Base-by-base conservation (phyloP, 1,284 basidiomycete genomes). In the Ganoderma multipileum region DNA sequence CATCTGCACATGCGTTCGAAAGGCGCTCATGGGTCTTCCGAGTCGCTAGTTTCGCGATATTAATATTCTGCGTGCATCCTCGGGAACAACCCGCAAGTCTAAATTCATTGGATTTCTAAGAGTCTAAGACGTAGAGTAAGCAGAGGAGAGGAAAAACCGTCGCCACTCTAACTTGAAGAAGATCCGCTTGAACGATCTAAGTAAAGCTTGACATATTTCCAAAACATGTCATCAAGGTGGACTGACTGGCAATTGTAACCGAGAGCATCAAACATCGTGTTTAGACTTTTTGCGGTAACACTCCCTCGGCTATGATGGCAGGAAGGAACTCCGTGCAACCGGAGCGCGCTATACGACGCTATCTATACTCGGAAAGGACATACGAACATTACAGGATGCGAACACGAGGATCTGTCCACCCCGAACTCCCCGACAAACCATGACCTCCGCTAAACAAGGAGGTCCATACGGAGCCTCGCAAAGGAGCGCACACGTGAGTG, bases 271-370 rank as follows among this genome's bases (percentile, higher is more conserved):
- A 26, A 39, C 38, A 11, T 41, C 26, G 58, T 26, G 58, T 60
- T 60, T 60, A 60, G 58, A 28, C 58, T 60, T 60, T 60, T 60
- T n/a, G 20, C 58, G 38, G 23, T n/a, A 38, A 16, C 23, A n/a
- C 28, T 38, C 18, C 55, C 23, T 60, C 58, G 38, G 58, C 38
- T 60, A 42, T 30, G 33, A 47, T 42, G 9, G n/a, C 44, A 47
- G 11, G 23, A 23, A 18, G 55, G 30, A 33, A 26, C 23, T 39
- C 36, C 39, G 58, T 8, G 23, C 23, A n/a, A 12, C 26, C 58
- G 58, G 58, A 41, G 38, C 39, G 58, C 38, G 8, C 58, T 23
- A 18, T 47, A 20, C 4, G n/a, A 20, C 18, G 20, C 18, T 23
- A 52, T 26, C 44, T 60, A 26, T 42, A 60, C 58, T 60, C 58